Percentiles rank a stretch among this genome's conserved stretches.
These are phyloP conservation scores for Phoma herbarum DNA, from an alignment of 2,329 filamentous ascomycete species.

Conservation along the genomic window DNA sequence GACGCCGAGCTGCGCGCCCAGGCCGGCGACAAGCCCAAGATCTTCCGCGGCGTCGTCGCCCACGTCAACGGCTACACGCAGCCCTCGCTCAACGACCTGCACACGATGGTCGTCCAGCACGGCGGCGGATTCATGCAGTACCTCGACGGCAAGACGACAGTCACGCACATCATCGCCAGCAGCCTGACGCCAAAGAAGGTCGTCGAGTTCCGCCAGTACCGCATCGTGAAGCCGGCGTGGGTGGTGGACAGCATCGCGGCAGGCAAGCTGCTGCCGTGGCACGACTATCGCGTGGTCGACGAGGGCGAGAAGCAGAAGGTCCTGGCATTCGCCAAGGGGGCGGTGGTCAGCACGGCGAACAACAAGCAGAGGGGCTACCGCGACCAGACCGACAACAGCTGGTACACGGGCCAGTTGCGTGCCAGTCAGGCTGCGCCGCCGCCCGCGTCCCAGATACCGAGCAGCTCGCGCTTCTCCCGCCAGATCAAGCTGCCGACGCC, in stretches of 20 bases:
- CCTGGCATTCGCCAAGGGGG: constrained; percentile 69
- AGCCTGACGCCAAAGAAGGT: constrained; percentile 91
- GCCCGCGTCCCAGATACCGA: constrained; percentile 41
- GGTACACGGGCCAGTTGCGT: constrained; percentile 78
- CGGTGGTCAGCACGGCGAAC: constrained; percentile 72
- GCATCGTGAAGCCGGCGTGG: constrained; percentile 95
- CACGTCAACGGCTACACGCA: constrained; percentile 97
- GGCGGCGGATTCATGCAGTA: constrained; percentile 97
- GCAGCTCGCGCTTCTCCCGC: constrained; percentile 35
- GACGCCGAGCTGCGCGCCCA: constrained; percentile 81
- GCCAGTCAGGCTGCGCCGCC: constrained; percentile 31
- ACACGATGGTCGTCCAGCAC: constrained; percentile 86
- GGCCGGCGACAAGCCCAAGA: constrained; percentile 74
- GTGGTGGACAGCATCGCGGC: constrained; percentile 87
- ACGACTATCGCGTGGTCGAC: constrained; percentile 82
- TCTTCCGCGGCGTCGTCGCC: constrained; percentile 90
- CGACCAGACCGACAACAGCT: constrained; percentile 82
- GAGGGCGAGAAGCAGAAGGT: constrained; percentile 85
- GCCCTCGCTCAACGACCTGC: constrained; percentile 87
- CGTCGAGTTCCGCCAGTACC: constrained; percentile 85
- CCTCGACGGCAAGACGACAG: constrained; percentile 90
- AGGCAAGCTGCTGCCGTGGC: constrained; percentile 85
- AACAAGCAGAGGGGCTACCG: constrained; percentile 72
- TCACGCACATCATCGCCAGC: constrained; percentile 94
- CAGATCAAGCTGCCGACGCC: constrained; percentile 37